Base-by-base conservation (phyloP, 164 flowering plant genomes). In the Macadamia integrifolia region DNA sequence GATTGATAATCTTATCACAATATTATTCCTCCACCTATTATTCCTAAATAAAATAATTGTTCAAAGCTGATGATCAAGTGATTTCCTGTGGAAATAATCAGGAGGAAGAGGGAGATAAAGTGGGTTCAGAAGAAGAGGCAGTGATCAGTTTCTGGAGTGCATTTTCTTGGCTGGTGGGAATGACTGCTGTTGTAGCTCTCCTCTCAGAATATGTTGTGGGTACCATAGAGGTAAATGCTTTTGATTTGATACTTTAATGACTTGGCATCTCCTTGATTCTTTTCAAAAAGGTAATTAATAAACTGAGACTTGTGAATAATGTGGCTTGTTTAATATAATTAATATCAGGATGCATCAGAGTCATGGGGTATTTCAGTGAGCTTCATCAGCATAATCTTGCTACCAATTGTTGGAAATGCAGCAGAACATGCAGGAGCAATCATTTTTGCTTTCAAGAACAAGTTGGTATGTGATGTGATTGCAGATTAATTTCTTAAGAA, bases 381-480 rank as follows among this genome's bases (percentile, higher is more conserved):
- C 79, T 95, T 95, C 83, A 80, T 92, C 59, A 91, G 97, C 80
- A 80, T 95, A 29, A 89, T 95, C 62, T 67, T 95, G 80, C 81
- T 95, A n/a, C 96, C 99, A n/a, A 89, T 95, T 13, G 97, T 90
- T 53, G 98, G 99, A 68, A 95, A 95, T 75, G 99, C 97, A 2
- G 96, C 98, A 1, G 99, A 95, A 71, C 98, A 92, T 69, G 94
- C 99, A 1, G 93, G 94, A 42, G 90, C 99, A 0, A 64, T 92
- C 71, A 90, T 95, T 10, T 95, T 95, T 62, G 98, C 97, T 18
- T 83, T 86, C 58, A 92, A 88, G 78, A 88, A 95, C 83, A 90
- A 95, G 73, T 68, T 92, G 91, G 99, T 94, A 49, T 71, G 88
- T 71, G n/a, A 23, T 23, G 23, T 23, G 23, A 23, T 23, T 23